Evolutionary conservation across 1,139 yeast species (phyloP), one percentile per base, ranked within the genome.

Genomic region (Candida tropicalis): DNA sequence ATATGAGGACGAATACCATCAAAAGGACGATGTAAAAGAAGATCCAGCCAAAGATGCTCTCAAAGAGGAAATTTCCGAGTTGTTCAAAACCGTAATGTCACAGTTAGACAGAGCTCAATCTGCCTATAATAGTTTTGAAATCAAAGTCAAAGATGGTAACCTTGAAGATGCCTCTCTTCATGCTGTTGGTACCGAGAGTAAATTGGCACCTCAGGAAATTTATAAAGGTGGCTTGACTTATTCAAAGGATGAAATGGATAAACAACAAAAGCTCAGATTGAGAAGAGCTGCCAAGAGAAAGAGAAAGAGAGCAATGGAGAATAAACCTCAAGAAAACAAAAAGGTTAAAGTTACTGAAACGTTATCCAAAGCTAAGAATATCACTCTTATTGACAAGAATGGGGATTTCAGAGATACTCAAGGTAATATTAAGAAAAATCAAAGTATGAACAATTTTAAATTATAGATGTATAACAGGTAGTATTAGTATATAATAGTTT

Each of bases 161-260:
- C 88, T 91, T 96, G 99, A 93, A 66, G 99, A 93, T 59, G 95
- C 97, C 1, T 98, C 91, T 66, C 99, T 99, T 38, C 73, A 88
- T 44, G 84, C 91, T 35, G 76, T 87, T 67, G 79, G 95, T 2
- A 69, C 79, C 26, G 88, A 84, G 22, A 71, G 84, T n/a, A 79
- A 87, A 41, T 74, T 93, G 56, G 99, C 99, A 2, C 99, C 99
- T 33, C 99, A 93, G 66, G 99, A 93, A 67, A 75, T 93, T n/a
- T 93, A 85, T 66, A 80, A 75, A 58, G 73, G 84, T 18, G 97
- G 97, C 55, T 77, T 87, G 54, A 84, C 91, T 2, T 81, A 87
- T 67, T 78, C 96, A 13, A 86, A 87, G 66, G 85, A 82, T 41
- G 99, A 93, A 65, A 74, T 93, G 67, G 75, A 85, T 12, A 78